These are phyloP conservation scores for Paramecium primaurelia DNA, from an alignment of 73 alveolate genomes.

Conservation along the genomic window DNA sequence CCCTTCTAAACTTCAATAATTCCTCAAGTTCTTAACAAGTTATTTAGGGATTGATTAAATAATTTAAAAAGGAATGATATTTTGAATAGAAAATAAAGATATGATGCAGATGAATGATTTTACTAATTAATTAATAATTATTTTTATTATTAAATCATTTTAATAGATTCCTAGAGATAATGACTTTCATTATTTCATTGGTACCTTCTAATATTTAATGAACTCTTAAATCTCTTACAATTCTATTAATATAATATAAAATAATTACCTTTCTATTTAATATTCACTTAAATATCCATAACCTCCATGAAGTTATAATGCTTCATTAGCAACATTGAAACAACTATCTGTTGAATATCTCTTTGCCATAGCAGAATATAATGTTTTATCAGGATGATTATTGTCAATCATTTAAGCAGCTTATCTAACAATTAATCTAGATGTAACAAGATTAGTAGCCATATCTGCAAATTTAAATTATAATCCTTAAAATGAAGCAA, in stretches of 20 bases:
- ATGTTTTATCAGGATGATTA: conserved; percentile 64
- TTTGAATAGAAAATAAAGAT: not conserved
- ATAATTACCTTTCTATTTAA: conserved; percentile 70
- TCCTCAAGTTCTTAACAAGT: no score
- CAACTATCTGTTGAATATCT: conserved; percentile 83
- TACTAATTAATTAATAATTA: not conserved
- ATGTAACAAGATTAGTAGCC: conserved; percentile 77
- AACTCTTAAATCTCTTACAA: conserved; percentile 87
- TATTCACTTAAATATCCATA: conserved; percentile 82
- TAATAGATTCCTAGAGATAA: conserved; percentile 74
- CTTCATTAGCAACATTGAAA: conserved; percentile 75
- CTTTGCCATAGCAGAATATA: conserved; percentile 88
- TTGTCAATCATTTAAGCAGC: conserved; percentile 79
- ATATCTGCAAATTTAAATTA: conserved; percentile 81
- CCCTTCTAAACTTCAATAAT: no score
- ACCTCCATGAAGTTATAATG: conserved; percentile 90
- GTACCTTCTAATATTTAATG: conserved; percentile 89
- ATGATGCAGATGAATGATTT: not conserved
- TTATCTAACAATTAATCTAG: conserved; percentile 84
- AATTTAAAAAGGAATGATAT: no score
- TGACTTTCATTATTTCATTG: conserved; percentile 86
- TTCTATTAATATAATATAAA: not conserved
- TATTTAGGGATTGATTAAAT: no score
- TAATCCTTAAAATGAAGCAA: conserved; percentile 68
- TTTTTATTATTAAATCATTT: not conserved